Percentiles rank a stretch among this genome's conserved stretches.
Evolutionary conservation across 2,329 filamentous ascomycete genomes (phyloP).

Genomic region (Hypoxylon sp.): DNA sequence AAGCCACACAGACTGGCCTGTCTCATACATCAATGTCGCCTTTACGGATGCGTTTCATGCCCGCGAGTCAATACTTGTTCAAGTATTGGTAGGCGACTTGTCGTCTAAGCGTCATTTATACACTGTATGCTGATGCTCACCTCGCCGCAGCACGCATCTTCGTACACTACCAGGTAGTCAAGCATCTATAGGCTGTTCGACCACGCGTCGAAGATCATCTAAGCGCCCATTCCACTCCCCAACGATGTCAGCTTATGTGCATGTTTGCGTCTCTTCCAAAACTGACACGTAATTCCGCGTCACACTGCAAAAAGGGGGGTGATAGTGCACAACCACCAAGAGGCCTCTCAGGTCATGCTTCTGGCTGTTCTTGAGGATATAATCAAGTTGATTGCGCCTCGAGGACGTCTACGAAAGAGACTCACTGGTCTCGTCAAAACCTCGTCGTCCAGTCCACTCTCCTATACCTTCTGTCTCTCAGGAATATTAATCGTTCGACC

Average conservation of each 20-base stretch:
- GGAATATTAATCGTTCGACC: slow-evolving; percentile 34
- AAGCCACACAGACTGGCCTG: slow-evolving; percentile 24
- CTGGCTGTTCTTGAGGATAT: not conserved
- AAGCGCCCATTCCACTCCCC: not conserved
- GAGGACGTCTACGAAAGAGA: slow-evolving; percentile 37
- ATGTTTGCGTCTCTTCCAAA: slow-evolving; percentile 15
- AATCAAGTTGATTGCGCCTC: not conserved
- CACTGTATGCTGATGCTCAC: slow-evolving; percentile 2
- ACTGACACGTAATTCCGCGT: slow-evolving; percentile 1
- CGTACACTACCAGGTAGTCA: not conserved
- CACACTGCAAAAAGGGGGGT: not conserved
- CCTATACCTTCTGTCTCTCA: slow-evolving; percentile 15
- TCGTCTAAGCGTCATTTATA: slow-evolving; percentile 15
- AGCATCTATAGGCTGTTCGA: not conserved
- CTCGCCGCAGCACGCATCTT: slow-evolving; percentile 1
- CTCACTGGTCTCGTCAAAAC: slow-evolving; percentile 34
- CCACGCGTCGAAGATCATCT: not conserved
- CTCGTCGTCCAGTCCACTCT: slow-evolving; percentile 38
- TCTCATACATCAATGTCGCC: slow-evolving; percentile 12
- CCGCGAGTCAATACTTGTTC: slow-evolving; percentile 6
- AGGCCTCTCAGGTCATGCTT: not conserved
- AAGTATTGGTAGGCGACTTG: slow-evolving; percentile 7
- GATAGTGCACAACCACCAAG: not conserved
- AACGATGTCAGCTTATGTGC: not conserved
- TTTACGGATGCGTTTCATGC: slow-evolving; percentile 8